Percentiles rank a stretch among this genome's conserved stretches.
Conservation (phyloP, 129 eudicot species). For the Lonicera japonica region DNA sequence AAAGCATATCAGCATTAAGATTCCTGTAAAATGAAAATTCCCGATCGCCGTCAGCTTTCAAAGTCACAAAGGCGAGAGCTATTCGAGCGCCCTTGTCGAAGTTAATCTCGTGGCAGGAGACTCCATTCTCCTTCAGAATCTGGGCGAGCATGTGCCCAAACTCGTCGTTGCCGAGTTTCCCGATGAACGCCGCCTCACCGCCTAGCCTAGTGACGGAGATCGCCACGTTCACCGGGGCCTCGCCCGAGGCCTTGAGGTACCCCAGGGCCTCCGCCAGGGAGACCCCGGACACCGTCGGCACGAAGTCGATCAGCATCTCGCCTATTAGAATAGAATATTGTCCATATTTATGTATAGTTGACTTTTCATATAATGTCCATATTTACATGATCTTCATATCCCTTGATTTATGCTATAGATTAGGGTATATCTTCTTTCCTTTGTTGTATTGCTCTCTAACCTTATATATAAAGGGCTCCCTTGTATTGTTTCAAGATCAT, state of each 20-base stretch:
- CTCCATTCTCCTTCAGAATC: conserved; percentile 71
- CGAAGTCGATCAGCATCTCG: conserved; percentile 95
- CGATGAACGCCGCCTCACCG: conserved; percentile 82
- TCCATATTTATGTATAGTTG: no score
- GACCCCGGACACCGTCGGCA: conserved; percentile 91
- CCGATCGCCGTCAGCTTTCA: conserved; percentile 85
- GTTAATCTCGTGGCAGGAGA: conserved; percentile 41
- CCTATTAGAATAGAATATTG: no score
- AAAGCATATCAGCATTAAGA: conserved; percentile 96
- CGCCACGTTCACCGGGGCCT: conserved; percentile 99
- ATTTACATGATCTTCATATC: no score
- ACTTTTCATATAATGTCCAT: no score
- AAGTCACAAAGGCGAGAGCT: conserved; percentile 85
- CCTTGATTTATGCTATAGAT: no score
- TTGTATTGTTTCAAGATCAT: no score
- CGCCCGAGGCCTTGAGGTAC: conserved; percentile 85
- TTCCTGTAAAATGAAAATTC: conserved; percentile 96
- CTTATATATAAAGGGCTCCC: no score
- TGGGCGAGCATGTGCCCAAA: conserved; percentile 87
- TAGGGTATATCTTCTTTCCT: no score
- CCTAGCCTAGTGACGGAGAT: conserved; percentile 83
- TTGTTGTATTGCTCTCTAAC: no score
- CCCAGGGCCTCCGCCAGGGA: conserved; percentile 95
- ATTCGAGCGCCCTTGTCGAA: conserved; percentile 87
- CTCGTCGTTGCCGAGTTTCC: conserved; percentile 93